Base-by-base conservation (phyloP, 768 basidiomycete species). In the Rhodotorula diobovata region DNA sequence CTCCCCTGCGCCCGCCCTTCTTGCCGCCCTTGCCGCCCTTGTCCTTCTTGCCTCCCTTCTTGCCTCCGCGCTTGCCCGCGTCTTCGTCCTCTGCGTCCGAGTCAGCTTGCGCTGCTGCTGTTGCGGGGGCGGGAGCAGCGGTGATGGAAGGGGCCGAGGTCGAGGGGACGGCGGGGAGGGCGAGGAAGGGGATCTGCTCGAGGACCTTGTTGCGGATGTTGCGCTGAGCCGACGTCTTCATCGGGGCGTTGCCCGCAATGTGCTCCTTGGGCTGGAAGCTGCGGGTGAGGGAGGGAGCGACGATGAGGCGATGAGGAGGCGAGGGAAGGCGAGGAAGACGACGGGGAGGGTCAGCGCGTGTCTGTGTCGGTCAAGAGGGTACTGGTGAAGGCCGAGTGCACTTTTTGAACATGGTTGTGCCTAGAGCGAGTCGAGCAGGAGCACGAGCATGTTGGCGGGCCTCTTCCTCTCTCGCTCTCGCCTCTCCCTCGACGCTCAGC, bases 161-260 rank as follows among this genome's bases (percentile, higher is more conserved):
- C 67, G 69, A 14, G 43, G 66, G 39, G 8, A 35, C 14, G 51
- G 69, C 66, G 16, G 73, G 66, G 28, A 20, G 86, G 85, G 77
- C 75, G 41, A 84, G 79, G 66, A 81, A 77, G 6, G 83, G 82
- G 70, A 91, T 89, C 80, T 95, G 93, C 30, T 88, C 85, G 60
- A 96, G 84, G 43, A 96, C 83, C 56, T 84, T 84, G 34, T 88
- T 82, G 66, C 96, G 88, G 81, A 98, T 93, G 75, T 86, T 85
- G 78, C 96, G 85, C 80, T 98, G 95, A 14, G 92, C 88, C 35
- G 94, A 97, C 45, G 91, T 88, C 81, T 98, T 98, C 69, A 97
- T 86, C 50, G 90, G 89, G 45, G 90, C 88, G 23, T 66, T 66
- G 18, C 65, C 65, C 55, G 93, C 85, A 74, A 97, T 87, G 79